phyloP scores from a whole-genome alignment of 257 asterid genomes.

The Solanum rostratum region DNA sequence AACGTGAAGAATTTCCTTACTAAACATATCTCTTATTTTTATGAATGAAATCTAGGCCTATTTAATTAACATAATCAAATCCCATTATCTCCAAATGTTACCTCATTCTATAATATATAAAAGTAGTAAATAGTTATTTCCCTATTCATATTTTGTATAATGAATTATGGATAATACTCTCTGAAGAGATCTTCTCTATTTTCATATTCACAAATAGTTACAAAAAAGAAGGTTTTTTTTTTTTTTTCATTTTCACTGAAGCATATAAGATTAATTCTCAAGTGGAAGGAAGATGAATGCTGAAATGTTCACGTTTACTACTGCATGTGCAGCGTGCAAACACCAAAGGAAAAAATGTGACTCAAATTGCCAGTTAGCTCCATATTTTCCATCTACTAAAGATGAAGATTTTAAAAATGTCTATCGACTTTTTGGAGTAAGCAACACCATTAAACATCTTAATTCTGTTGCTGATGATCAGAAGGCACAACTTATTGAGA shows the following conservation, averaged over 20 bases:
- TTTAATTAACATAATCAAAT: not conserved
- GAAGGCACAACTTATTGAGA: not conserved
- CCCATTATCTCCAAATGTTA: not conserved
- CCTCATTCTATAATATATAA: not conserved
- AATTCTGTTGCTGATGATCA: not conserved
- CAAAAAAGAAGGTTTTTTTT: not conserved
- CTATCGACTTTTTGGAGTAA: not conserved
- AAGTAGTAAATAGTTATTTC: not conserved
- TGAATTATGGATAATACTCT: not conserved
- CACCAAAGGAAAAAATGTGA: not conserved
- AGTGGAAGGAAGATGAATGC: not conserved
- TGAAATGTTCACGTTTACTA: not conserved
- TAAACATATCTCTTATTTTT: not conserved
- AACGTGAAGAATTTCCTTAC: not conserved
- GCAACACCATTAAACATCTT: not conserved
- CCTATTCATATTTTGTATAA: not conserved
- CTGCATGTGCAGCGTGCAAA: not conserved
- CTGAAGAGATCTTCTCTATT: not conserved
- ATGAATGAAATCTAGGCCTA: not conserved
- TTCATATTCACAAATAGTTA: not conserved
- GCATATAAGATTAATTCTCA: not conserved
- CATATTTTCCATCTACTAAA: not conserved
- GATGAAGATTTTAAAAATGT: constrained; percentile 1
- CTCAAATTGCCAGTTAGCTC: not conserved
- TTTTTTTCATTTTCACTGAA: not conserved